Evolutionary conservation across 441 rosid genomes (phyloP).

Genomic region (Erodium trifolium): DNA sequence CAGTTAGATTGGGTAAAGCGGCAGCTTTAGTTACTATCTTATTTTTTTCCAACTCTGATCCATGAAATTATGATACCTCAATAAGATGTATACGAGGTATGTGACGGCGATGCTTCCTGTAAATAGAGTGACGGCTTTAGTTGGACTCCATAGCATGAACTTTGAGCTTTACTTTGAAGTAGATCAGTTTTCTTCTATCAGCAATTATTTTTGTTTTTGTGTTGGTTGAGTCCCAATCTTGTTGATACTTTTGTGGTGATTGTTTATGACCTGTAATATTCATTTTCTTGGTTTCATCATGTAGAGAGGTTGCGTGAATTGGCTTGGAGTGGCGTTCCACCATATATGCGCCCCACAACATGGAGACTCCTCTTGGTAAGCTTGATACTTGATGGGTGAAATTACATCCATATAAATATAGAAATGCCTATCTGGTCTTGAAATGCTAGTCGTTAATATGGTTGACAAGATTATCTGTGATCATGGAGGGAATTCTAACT

Average conservation of each 20-base stretch:
- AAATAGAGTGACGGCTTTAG: not conserved
- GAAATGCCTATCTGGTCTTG: not conserved
- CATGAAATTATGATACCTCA: conserved; percentile 7
- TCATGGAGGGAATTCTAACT: not conserved
- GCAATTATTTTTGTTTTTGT: not conserved
- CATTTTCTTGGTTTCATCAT: conserved; percentile 11
- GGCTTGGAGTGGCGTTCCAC: conserved; percentile 97
- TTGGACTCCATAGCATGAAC: not conserved
- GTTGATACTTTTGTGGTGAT: not conserved
- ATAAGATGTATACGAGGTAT: not conserved
- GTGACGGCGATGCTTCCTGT: not conserved
- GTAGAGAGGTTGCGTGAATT: conserved; percentile 84
- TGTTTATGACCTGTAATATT: not conserved
- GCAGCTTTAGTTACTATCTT: conserved; percentile 6
- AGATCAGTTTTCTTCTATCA: not conserved
- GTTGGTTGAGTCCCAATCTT: not conserved
- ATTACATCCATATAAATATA: not conserved
- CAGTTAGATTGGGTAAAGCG: conserved; percentile 64
- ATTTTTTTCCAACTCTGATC: not conserved
- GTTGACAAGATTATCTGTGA: not conserved
- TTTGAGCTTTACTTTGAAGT: not conserved
- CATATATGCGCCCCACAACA: conserved; percentile 83
- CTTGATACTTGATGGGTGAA: conserved; percentile 13
- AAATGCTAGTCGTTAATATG: not conserved
- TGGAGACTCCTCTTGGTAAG: conserved; percentile 99